phyloP scores from a whole-genome alignment of 139 green algal species.

The Astrephomene gubernaculifera region DNA sequence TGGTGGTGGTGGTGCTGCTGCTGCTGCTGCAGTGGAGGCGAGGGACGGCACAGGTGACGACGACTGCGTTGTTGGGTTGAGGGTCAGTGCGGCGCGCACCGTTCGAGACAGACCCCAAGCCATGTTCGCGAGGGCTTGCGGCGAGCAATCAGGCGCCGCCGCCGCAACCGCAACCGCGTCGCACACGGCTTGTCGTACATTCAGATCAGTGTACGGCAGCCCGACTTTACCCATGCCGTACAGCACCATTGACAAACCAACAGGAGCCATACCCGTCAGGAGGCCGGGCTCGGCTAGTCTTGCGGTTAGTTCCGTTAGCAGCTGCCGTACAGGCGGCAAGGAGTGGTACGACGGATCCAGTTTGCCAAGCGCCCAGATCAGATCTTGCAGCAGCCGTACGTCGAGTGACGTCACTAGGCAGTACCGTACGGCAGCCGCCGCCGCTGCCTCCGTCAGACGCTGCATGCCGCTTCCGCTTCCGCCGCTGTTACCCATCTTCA shows the following conservation, averaged over 20 bases:
- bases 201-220: neutral
- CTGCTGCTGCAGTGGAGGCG: neutral
- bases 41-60: neutral
- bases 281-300: constrained; percentile 29
- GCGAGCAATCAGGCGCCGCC: neutral
- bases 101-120: constrained; percentile 15
- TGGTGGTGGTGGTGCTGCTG: neutral
- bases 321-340: neutral
- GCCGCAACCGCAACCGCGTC: constrained; percentile 14
- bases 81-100: neutral
- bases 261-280: neutral
- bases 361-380: constrained; percentile 34
- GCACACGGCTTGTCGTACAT: neutral
- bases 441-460: neutral
- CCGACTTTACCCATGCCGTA: constrained; percentile 26
- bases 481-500: neutral
- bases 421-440: neutral
- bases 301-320: neutral
- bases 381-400: constrained; percentile 14
- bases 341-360: neutral
- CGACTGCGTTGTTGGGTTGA: neutral
- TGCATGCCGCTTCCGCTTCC: neutral
- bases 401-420: neutral
- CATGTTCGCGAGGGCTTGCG: constrained; percentile 22
- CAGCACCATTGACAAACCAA: constrained; percentile 39